These are phyloP conservation scores for Acanthamoeba triangularis DNA, from an alignment of 208 protist genomes.

Conservation along the genomic window DNA sequence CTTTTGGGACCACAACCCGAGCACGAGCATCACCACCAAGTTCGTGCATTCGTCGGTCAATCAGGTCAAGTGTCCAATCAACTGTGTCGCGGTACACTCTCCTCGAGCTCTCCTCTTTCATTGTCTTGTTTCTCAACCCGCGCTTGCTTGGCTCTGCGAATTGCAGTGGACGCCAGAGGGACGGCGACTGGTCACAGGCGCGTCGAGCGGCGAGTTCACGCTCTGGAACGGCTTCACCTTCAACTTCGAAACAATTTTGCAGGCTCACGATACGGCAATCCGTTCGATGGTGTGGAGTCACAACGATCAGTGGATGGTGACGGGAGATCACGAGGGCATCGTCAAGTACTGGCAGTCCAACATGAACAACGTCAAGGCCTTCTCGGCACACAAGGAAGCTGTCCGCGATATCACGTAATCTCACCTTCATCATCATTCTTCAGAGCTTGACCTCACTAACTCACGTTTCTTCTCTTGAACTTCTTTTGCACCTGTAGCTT, in stretches of 20 bases:
- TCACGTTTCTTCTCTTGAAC: neutral
- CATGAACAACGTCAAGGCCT: slow-evolving; percentile 93
- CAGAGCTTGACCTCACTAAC: neutral
- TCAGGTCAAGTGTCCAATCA: slow-evolving; percentile 23
- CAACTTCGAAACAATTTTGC: slow-evolving; percentile 95
- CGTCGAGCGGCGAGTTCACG: slow-evolving; percentile 94
- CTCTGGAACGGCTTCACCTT: slow-evolving; percentile 96
- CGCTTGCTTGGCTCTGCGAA: neutral
- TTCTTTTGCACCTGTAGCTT: slow-evolving; percentile 84
- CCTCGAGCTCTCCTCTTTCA: neutral
- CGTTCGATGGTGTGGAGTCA: slow-evolving; percentile 94
- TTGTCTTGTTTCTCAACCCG: no score
- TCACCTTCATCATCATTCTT: neutral
- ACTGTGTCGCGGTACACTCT: slow-evolving; percentile 26
- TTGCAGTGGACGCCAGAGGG: slow-evolving; percentile 59
- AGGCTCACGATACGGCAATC: slow-evolving; percentile 92
- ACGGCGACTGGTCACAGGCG: slow-evolving; percentile 13
- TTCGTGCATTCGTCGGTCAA: slow-evolving; percentile 13
- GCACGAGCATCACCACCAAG: slow-evolving; percentile 33
- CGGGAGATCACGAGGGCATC: slow-evolving; percentile 90
- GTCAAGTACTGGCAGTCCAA: slow-evolving; percentile 95
- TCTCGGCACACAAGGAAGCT: slow-evolving; percentile 87
- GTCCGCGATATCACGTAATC: slow-evolving; percentile 82
- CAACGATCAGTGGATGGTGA: slow-evolving; percentile 93
- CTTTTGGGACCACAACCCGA: neutral